phyloP scores from a whole-genome alignment of 2,329 filamentous ascomycete genomes.

The Dactylellina sp. region DNA sequence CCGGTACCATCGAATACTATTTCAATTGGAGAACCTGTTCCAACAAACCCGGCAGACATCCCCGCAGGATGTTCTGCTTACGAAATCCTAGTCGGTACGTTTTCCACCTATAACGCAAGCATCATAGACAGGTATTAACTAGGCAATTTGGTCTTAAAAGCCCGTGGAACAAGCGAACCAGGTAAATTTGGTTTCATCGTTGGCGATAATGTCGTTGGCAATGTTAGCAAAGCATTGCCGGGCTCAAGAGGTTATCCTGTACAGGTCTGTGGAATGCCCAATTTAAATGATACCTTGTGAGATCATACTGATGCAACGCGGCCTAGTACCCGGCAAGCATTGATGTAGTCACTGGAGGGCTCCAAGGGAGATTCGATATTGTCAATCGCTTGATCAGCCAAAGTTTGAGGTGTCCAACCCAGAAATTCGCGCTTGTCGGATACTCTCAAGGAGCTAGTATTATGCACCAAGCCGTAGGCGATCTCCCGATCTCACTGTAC shows the following conservation, averaged over 20 bases:
- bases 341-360: conserved; percentile 6
- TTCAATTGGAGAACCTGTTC: conserved; percentile 13
- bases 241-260: conserved; percentile 12
- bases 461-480: conserved; percentile 11
- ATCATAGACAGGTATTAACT: neutral
- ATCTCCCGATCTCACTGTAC: conserved; percentile 6
- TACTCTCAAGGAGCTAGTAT: conserved; percentile 19
- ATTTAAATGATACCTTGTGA: neutral
- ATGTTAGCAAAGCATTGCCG: conserved; percentile 1
- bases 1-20: conserved; percentile 11
- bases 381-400: conserved; percentile 17
- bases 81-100: conserved; percentile 26
- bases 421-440: conserved; percentile 22
- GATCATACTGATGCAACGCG: neutral
- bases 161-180: conserved; percentile 24
- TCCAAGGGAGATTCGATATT: conserved; percentile 2
- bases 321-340: conserved; percentile 11
- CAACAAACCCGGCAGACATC: conserved; percentile 10
- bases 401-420: conserved; percentile 8
- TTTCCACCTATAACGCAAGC: neutral
- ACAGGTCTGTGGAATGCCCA: neutral
- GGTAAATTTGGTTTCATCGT: conserved; percentile 23
- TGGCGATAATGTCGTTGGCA: conserved; percentile 18
- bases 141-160: neutral
- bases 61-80: conserved; percentile 11